Conservation (phyloP, 495 filamentous ascomycete genomes). For the Polyplosphaeria fusca region DNA sequence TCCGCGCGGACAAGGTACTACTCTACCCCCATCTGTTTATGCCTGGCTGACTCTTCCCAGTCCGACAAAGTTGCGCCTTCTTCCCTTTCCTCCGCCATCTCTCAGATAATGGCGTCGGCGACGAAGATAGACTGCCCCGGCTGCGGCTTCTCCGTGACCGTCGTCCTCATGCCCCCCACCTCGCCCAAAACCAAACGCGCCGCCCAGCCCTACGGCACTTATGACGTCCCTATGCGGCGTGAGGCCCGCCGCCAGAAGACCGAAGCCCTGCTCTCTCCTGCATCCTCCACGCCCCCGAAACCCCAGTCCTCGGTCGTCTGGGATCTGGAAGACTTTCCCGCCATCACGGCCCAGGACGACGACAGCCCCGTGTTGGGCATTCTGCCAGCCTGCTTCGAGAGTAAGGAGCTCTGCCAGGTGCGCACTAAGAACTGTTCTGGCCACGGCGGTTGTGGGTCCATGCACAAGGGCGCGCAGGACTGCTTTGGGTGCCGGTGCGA, state of each 20-base stretch:
- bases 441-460: constrained; percentile 25
- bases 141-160: constrained; percentile 21
- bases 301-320: constrained; percentile 1
- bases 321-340: constrained; percentile 7
- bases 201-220: constrained; percentile 32
- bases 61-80: constrained; percentile 1
- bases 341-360: constrained; percentile 1
- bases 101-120: no score
- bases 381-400: constrained; percentile 29
- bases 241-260: constrained; percentile 22
- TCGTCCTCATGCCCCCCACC: constrained; percentile 36
- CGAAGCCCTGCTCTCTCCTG: constrained; percentile 32
- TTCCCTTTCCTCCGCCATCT: background rate
- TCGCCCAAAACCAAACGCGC: constrained; percentile 22
- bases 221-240: constrained; percentile 19
- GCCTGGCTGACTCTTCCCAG: background rate
- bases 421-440: constrained; percentile 27
- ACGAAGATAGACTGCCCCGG: no score
- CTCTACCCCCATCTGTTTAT: background rate
- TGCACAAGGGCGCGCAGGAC: constrained; percentile 18
- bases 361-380: constrained; percentile 26
- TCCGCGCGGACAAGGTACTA: constrained; percentile 11
- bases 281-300: constrained; percentile 10
- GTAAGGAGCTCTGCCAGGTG: constrained; percentile 10
- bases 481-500: constrained; percentile 80